Evolutionary conservation across 176 grass and related monocot species (phyloP), one percentile per base, ranked within the genome.

Genomic region (Eremochloa ophiuroides): DNA sequence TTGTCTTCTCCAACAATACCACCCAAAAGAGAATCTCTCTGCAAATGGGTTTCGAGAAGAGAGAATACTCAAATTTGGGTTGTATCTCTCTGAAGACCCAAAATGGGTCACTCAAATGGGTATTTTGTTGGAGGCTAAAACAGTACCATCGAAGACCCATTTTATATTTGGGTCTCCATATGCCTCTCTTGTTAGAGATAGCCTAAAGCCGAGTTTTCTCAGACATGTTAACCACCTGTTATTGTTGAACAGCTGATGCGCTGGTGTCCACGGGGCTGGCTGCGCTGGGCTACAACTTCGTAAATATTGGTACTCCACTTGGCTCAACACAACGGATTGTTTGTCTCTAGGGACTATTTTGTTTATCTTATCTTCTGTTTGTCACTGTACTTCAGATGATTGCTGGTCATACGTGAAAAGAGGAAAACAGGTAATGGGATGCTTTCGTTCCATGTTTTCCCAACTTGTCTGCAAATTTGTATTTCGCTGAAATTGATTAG

Each of bases 221-320:
- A 44, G 31, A 16, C 34, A 0, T 47, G 64, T 11, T 5, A 8
- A 17, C 1, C 14, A 2, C 8, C 63, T 86, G 1, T 23, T 69
- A 28, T 59, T 80, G 12, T 43, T 63, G 30, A 73, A 86, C 90
- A 98, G 95, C 92, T 87, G 95, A 98, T 73, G 95, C 95, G 4
- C 73, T 98, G 41, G 84, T 98, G 26, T 98, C 92, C 0, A 93
- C 95, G 48, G 92, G 95, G 6, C 75, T 94, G 72, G 88, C 95
- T 66, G 71, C 82, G 65, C 85, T 98, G 75, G 95, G 95, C 29
- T 95, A 93, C 79, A 84, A 91, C 76, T 86, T 91, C 23, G 62
- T 94, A 17, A 98, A 98, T 73, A 98, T 98, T 62, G 95, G 95
- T 98, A 85, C 22, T 26, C 6, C 23, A 73, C 22, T 84, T 53